Evolutionary conservation across 352 stramenopile species (phyloP).

Genomic region (Phytophthora capsici): DNA sequence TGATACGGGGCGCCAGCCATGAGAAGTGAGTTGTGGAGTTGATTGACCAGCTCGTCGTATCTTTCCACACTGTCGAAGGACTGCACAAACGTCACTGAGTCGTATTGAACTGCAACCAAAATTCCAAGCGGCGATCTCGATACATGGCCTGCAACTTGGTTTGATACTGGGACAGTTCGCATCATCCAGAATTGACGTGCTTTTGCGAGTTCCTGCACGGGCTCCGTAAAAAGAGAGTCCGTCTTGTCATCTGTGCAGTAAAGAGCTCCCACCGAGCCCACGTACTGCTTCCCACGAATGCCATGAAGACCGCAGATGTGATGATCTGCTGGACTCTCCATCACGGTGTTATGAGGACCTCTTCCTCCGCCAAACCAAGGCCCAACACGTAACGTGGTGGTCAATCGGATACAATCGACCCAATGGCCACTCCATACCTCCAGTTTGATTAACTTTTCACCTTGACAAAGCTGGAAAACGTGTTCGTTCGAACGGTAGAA

Average conservation of each 20-base stretch:
- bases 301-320: conserved; percentile 54
- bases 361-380: conserved; percentile 56
- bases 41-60: conserved; percentile 40
- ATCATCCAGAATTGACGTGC: conserved; percentile 26
- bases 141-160: background rate
- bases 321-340: conserved; percentile 38
- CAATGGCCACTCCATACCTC: conserved; percentile 58
- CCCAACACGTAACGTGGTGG: conserved; percentile 50
- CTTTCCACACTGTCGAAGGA: conserved; percentile 39
- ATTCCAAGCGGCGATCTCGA: conserved; percentile 23
- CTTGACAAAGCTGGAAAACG: conserved; percentile 50
- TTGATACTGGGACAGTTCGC: conserved; percentile 17
- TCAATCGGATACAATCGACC: conserved; percentile 58
- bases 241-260: conserved; percentile 28
- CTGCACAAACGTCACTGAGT: conserved; percentile 34
- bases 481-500: conserved; percentile 47
- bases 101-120: conserved; percentile 31
- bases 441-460: conserved; percentile 47
- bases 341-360: conserved; percentile 25
- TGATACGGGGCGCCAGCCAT: conserved; percentile 24
- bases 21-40: conserved; percentile 33
- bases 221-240: background rate
- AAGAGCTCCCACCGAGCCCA: conserved; percentile 45
- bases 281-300: conserved; percentile 36
- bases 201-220: background rate